Evolutionary conservation across 768 basidiomycete genomes (phyloP), one percentile per base, ranked within the genome.

Genomic region (Heimioporus sp.): DNA sequence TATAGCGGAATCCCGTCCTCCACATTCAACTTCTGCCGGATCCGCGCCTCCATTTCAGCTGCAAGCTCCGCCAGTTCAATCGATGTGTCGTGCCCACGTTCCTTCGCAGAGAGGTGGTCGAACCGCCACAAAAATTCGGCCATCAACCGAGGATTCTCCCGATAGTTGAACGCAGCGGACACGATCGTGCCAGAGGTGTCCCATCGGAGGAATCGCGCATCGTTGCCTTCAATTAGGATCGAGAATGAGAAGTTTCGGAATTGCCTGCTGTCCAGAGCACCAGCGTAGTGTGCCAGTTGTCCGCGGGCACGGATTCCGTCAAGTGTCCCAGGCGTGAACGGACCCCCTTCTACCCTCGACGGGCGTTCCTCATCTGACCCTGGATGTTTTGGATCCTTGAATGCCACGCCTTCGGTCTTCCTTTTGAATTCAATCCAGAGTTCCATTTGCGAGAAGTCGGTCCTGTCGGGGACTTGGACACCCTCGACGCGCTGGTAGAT

Each of bases 121-220:
- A n/a, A n/a, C n/a, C n/a, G n/a, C n/a, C n/a, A n/a, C n/a, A n/a
- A n/a, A n/a, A n/a, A n/a, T n/a, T n/a, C n/a, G n/a, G 43, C 43
- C 30, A 44, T 31, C 43, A 19, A 9, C 42, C 17, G 5, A 10
- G 42, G 28, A 8, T 15, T n/a, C 42, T 13, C 10, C 2, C 17
- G 17, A 10, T 44, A 44, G n/a, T n/a, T n/a, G n/a, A n/a, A n/a
- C n/a, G n/a, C n/a, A n/a, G n/a, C n/a, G n/a, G n/a, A n/a, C n/a
- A n/a, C n/a, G n/a, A n/a, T n/a, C n/a, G n/a, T n/a, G n/a, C 43
- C 43, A 13, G 60, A 43, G 7, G 66, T 66, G 52, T 76, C 73
- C 67, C 68, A 75, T 40, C 64, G 61, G 19, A 75, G 52, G 38
- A 75, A 61, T 3, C 70, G 57, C 1, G 66, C 68, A 37, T 34